Base-by-base conservation (phyloP, 352 stramenopile genomes). In the Thalassiosira hispida region DNA sequence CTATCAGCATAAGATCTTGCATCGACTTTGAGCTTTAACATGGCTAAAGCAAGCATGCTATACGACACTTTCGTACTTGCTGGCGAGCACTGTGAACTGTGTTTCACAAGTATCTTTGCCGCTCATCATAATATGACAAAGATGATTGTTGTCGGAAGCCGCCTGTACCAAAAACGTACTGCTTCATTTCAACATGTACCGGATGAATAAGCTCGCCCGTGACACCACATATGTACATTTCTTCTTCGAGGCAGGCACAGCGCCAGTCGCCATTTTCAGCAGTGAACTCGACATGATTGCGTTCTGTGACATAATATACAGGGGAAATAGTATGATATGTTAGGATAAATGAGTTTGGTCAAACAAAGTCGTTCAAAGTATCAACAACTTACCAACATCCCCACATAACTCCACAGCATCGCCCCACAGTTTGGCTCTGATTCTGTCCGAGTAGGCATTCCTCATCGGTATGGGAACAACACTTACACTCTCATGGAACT, bases 401-500 rank as follows among this genome's bases (percentile, higher is more conserved):
- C 77, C 52, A 46, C 60, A 59, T 9, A 90, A 42, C 63, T 90
- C 81, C 11, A 57, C 33, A 2, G 27, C 31, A 56, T 73, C 70
- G 9, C 25, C 77, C 83, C 83, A 92, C 29, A 90, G 56, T 60
- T 60, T 46, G 12, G 59, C 42, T n/a, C 66, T 64, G 11, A 86
- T 79, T 12, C 82, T 79, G 66, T 84, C 55, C 0, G 86, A 92
- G 73, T 90, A 92, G 31, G 86, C 81, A 42, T 67, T 52, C 16
- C 79, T 59, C 23, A 76, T 83, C 14, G 86, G 84, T 60, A 92
- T 92, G 0, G 75, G 69, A 49, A 84, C 40, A 7, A 92, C 83
- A 31, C n/a, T 72, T 18, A 92, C 84, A 18, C 69, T n/a, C 5
- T 73, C 27, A 31, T 84, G 1, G 35, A 91, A 91, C 14, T 38